These are phyloP conservation scores for Chaetomiaceae sp. DNA, from an alignment of 2,329 filamentous ascomycete species.

Conservation along the genomic window DNA sequence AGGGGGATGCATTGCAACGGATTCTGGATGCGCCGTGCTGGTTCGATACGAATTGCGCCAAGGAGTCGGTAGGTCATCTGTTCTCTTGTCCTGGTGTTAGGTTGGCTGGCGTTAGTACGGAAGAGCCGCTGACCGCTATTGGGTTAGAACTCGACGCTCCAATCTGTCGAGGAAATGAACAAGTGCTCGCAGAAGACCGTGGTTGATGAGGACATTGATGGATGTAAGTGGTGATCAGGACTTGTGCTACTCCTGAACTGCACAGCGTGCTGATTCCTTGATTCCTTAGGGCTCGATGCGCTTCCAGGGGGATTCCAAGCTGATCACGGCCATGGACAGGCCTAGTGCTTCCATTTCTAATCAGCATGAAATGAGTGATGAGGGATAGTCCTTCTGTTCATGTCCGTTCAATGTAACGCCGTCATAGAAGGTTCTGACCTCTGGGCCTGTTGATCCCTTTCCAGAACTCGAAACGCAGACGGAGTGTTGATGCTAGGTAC, in stretches of 20 bases:
- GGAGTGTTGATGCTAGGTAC: too few species aligned
- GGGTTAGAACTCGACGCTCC: not conserved
- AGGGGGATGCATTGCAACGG: not conserved
- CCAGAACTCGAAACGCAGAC: too few species aligned
- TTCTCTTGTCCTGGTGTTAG: not conserved
- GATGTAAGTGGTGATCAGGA: not conserved
- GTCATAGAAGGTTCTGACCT: too few species aligned
- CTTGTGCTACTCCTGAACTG: too few species aligned
- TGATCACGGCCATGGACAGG: not conserved
- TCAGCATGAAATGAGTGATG: too few species aligned
- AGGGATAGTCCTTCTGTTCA: too few species aligned
- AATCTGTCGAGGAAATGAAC: not conserved
- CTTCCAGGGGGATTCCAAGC: not conserved
- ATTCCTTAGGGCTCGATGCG: not conserved
- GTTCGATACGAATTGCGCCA: not conserved
- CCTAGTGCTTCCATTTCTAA: too few species aligned
- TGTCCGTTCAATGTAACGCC: too few species aligned
- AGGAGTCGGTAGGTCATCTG: not conserved
- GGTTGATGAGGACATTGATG: conserved; percentile 1
- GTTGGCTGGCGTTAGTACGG: not conserved
- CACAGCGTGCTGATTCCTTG: too few species aligned
- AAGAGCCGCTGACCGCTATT: not conserved
- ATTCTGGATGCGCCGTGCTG: conserved; percentile 1
- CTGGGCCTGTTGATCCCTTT: too few species aligned
- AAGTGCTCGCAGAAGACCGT: not conserved